Evolutionary conservation across 495 filamentous ascomycete species (phyloP), one percentile per base, ranked within the genome.

Genomic region (Penicillium soppii): DNA sequence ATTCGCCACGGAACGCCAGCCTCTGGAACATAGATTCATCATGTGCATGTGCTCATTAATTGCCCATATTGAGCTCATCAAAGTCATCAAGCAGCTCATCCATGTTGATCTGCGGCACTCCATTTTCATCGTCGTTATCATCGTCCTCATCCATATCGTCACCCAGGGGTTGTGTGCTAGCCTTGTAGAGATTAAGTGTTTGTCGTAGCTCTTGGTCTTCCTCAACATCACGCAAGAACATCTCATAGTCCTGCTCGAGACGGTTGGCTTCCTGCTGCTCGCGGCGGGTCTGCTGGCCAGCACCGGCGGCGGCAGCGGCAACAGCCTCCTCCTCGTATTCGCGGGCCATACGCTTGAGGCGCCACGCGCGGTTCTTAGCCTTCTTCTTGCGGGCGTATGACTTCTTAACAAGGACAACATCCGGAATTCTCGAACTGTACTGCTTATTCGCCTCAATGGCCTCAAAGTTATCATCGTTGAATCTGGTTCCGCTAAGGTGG

Each of bases 321-420:
- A 39, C 38, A 4, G 61, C 63, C 67, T 95, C 78, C 65, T 95
- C 79, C 38, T 86, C 85, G 62, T 97, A 88, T 42, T 97, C 91
- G 66, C 81, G 84, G 36, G 82, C 82, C 89, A 98, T 95, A 59
- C 92, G 90, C 83, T 88, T 91, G 60, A 98, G 82, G 54, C 87
- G 87, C 94, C 94, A 98, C 71, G 87, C 84, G 33, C 95, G 84
- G 60, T 74, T 80, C 75, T 88, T 90, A 74, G 86, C 88, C 79
- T 91, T 90, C 79, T 90, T 87, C 59, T 86, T 86, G 67, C 90
- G 85, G 7, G 88, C 82, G 69, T 95, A 97, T 77, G 84, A 81
- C 66, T 99, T 99, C 90, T 95, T 96, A 56, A 99, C 90, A 2
- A 99, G 81, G 0, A 97, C 66, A 1, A 97, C 95, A 55, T 97